phyloP scores from a whole-genome alignment of 768 basidiomycete species.

The Psilocybe tampanensis region DNA sequence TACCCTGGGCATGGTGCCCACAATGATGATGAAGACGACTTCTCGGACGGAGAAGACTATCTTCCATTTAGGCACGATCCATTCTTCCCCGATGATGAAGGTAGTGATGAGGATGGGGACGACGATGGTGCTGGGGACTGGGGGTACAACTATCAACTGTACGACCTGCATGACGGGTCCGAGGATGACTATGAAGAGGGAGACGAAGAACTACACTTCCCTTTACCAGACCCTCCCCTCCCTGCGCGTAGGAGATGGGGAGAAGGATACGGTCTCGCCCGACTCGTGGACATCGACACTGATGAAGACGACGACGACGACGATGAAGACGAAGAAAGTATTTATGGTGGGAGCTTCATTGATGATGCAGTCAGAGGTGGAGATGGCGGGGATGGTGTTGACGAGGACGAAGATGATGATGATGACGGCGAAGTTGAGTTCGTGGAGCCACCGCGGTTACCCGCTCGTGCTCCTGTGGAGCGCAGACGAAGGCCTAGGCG shows the following conservation, averaged over 20 bases:
- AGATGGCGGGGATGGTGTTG: constrained; percentile 19
- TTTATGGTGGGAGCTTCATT: constrained; percentile 21
- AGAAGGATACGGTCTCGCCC: not conserved
- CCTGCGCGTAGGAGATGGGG: not conserved
- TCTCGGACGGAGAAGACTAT: not conserved
- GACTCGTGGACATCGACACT: constrained; percentile 15
- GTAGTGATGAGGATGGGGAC: not conserved
- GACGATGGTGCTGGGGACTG: not conserved
- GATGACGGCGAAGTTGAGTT: constrained; percentile 7
- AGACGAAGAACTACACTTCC: not conserved
- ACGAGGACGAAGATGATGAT: constrained; percentile 4
- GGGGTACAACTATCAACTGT: too few relatives aligned
- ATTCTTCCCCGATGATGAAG: not conserved
- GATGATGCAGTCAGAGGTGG: constrained; percentile 18
- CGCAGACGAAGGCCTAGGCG: too few relatives aligned
- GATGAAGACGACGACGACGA: not conserved
- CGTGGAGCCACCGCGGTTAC: not conserved
- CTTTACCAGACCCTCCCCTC: not conserved
- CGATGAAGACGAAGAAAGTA: constrained; percentile 9
- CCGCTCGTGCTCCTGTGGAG: not conserved
- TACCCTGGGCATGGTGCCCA: constrained; percentile 56
- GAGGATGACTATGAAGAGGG: constrained; percentile 5
- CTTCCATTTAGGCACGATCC: not conserved
- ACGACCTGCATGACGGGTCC: too few relatives aligned
- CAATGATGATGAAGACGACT: constrained; percentile 25